These are phyloP conservation scores for Phytopythium oedochilum DNA, from an alignment of 352 stramenopile genomes.

Conservation along the genomic window DNA sequence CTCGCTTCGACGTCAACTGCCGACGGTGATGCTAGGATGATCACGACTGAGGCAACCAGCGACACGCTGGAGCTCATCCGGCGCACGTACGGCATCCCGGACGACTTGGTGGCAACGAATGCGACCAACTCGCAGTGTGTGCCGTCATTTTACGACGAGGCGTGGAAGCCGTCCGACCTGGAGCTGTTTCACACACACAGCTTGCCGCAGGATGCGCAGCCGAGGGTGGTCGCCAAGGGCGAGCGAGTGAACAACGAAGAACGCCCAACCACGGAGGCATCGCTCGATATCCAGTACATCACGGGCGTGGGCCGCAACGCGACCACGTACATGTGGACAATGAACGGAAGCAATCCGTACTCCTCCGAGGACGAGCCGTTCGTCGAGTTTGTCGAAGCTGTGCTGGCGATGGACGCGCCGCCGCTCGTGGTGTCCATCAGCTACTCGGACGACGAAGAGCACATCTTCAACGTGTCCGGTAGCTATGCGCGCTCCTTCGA, in stretches of 20 bases:
- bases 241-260: slow-evolving; percentile 35
- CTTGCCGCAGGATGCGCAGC: slow-evolving; percentile 36
- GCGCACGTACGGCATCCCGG: slow-evolving; percentile 57
- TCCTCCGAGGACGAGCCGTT: slow-evolving; percentile 83
- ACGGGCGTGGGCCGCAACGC: slow-evolving; percentile 75
- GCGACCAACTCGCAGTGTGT: slow-evolving; percentile 50
- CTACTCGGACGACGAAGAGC: slow-evolving; percentile 90
- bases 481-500: slow-evolving; percentile 82
- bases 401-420: slow-evolving; percentile 63
- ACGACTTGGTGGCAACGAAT: slow-evolving; percentile 66
- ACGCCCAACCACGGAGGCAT: slow-evolving; percentile 63
- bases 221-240: slow-evolving; percentile 52
- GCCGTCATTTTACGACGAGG: slow-evolving; percentile 78
- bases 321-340: slow-evolving; percentile 76
- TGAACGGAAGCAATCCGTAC: slow-evolving; percentile 84
- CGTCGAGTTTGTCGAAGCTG: slow-evolving; percentile 65
- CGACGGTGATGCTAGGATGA: not conserved
- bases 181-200: slow-evolving; percentile 49
- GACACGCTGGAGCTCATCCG: slow-evolving; percentile 45
- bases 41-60: slow-evolving; percentile 2
- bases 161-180: slow-evolving; percentile 52
- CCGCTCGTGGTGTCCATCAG: slow-evolving; percentile 87
- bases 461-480: slow-evolving; percentile 71
- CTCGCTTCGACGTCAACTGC: slow-evolving; percentile 23
- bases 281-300: slow-evolving; percentile 90